Percentiles rank a stretch among this genome's conserved stretches.
These are phyloP conservation scores for Knoxia roxburghii DNA, from an alignment of 257 asterid genomes.

Conservation along the genomic window DNA sequence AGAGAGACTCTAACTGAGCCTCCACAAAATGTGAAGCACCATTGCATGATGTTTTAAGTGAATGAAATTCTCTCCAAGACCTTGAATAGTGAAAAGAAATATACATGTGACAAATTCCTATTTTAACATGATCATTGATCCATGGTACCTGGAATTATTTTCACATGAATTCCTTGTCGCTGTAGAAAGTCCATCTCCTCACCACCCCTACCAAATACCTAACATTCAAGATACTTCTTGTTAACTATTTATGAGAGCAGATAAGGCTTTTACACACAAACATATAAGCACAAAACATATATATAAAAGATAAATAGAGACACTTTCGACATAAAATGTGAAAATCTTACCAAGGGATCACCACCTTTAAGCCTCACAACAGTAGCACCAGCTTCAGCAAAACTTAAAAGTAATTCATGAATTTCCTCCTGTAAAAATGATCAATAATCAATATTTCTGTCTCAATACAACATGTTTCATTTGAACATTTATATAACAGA, in stretches of 20 bases:
- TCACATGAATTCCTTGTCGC: conserved; percentile 75
- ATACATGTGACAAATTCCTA: neutral
- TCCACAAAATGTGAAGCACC: neutral
- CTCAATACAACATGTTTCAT: neutral
- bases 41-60: neutral
- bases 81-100: neutral
- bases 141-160: conserved; percentile 77
- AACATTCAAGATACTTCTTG: conserved; percentile 18
- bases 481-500: neutral
- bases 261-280: neutral
- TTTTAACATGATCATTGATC: neutral
- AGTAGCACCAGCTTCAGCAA: conserved; percentile 93
- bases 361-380: conserved; percentile 99
- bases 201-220: conserved; percentile 99
- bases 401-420: conserved; percentile 89
- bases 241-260: neutral
- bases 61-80: neutral
- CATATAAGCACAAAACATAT: neutral
- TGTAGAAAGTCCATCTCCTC: conserved; percentile 98
- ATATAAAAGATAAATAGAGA: neutral
- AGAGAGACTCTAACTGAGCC: neutral
- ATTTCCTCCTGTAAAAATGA: conserved; percentile 71
- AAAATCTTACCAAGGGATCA: conserved; percentile 74
- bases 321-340: neutral
- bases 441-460: conserved; percentile 3